These are phyloP conservation scores for Kluyveromyces sp. DNA, from an alignment of 1,139 yeast species.

Conservation along the genomic window DNA sequence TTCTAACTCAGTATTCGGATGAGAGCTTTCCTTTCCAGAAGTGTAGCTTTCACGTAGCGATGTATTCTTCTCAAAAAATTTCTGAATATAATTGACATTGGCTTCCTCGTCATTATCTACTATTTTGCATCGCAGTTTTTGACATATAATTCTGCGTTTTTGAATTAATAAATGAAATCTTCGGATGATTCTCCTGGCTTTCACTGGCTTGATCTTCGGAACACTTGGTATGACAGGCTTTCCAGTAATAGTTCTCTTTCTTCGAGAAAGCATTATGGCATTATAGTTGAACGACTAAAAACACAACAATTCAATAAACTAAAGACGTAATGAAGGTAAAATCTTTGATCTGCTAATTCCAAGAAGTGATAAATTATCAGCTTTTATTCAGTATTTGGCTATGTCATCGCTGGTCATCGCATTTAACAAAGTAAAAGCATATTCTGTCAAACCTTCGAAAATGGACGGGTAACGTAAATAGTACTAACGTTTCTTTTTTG, in stretches of 20 bases:
- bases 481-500: background rate
- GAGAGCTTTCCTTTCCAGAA: constrained; percentile 2
- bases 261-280: constrained; percentile 17
- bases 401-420: background rate
- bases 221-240: constrained; percentile 21
- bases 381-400: too few species aligned
- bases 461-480: constrained; percentile 1
- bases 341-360: too few species aligned
- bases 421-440: background rate
- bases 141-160: constrained; percentile 37
- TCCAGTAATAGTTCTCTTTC: constrained; percentile 33
- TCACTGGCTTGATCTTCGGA: constrained; percentile 50
- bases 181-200: constrained; percentile 60
- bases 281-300: too few species aligned
- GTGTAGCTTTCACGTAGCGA: constrained; percentile 2
- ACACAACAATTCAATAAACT: too few species aligned
- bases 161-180: constrained; percentile 59
- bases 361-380: too few species aligned
- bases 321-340: too few species aligned
- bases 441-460: background rate
- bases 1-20: constrained; percentile 11
- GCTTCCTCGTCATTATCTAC: constrained; percentile 20
- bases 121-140: constrained; percentile 19
- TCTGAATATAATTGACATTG: constrained; percentile 27
- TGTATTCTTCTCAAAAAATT: constrained; percentile 10